Conservation (phyloP, 2,329 filamentous ascomycete species). For the Colletotrichum karsti region DNA sequence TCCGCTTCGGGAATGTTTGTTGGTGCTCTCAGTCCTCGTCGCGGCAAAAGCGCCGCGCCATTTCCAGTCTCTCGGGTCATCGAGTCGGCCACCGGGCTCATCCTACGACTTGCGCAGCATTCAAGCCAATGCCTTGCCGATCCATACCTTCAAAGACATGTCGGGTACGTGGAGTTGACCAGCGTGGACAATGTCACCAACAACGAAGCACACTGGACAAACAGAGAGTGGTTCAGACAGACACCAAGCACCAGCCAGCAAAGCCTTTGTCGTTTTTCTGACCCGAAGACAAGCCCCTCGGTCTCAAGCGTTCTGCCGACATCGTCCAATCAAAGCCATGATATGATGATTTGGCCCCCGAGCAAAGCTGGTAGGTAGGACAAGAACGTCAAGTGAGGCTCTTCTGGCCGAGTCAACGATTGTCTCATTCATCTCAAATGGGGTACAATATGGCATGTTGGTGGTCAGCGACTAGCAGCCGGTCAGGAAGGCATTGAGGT, state of each 20-base stretch:
- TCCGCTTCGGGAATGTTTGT: slow-evolving; percentile 22
- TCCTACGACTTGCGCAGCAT: neutral
- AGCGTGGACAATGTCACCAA: too few species aligned
- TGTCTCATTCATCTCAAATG: neutral
- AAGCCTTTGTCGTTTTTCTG: neutral
- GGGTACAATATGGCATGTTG: neutral
- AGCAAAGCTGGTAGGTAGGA: neutral
- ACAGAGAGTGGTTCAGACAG: neutral
- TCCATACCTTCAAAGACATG: neutral
- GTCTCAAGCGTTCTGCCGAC: neutral
- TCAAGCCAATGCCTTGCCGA: neutral
- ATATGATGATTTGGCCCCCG: neutral
- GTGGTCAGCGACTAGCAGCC: neutral
- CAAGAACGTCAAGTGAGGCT: too few species aligned
- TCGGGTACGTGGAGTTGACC: neutral
- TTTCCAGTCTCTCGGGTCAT: slow-evolving; percentile 20
- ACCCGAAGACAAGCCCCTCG: neutral
- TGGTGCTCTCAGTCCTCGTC: slow-evolving; percentile 19
- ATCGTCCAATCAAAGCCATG: neutral
- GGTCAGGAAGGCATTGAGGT: neutral
- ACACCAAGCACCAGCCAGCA: neutral
- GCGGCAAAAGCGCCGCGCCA: slow-evolving; percentile 24
- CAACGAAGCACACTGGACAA: neutral
- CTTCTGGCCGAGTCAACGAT: neutral
- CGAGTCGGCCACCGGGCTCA: neutral